Percentiles rank a stretch among this genome's conserved stretches.
Evolutionary conservation across 495 filamentous ascomycete genomes (phyloP).

Genomic region (Penicillium egyptiacum): DNA sequence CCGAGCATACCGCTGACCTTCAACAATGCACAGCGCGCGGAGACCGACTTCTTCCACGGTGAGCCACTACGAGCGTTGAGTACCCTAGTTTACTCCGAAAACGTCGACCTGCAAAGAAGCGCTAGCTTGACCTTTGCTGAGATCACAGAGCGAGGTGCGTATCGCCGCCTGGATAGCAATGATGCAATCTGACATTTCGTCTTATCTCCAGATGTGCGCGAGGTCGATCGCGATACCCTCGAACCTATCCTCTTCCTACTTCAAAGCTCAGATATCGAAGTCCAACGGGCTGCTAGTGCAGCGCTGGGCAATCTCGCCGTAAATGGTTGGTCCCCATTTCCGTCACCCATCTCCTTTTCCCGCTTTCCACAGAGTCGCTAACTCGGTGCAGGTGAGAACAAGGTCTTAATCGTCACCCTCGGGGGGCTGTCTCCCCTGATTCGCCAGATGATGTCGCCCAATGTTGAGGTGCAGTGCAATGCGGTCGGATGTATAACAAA

Average conservation of each 20-base stretch:
- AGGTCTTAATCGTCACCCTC: constrained; percentile 89
- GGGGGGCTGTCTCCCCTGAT: constrained; percentile 91
- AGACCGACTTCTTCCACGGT: constrained; percentile 97
- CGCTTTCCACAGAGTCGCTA: constrained; percentile 33
- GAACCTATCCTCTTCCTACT: constrained; percentile 94
- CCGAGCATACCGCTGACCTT: constrained; percentile 20
- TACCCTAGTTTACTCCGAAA: constrained; percentile 96
- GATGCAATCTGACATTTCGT: constrained; percentile 17
- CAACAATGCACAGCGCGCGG: constrained; percentile 66
- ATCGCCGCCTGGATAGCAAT: constrained; percentile 1
- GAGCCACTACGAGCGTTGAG: constrained; percentile 93
- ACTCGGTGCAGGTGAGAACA: constrained; percentile 82
- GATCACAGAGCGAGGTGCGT: constrained; percentile 94
- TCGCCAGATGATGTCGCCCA: constrained; percentile 97
- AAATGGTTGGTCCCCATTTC: constrained; percentile 67
- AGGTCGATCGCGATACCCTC: constrained; percentile 91
- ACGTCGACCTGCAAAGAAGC: constrained; percentile 96
- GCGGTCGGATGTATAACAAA: constrained; percentile 99
- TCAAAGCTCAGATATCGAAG: constrained; percentile 93
- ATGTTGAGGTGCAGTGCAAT: constrained; percentile 99
- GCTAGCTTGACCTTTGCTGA: constrained; percentile 98
- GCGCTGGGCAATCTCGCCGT: constrained; percentile 95
- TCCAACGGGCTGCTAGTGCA: constrained; percentile 94
- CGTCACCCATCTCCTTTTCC: constrained; percentile 4
- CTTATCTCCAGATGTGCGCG: constrained; percentile 74